Conservation (phyloP, 73 alveolate species). For the Paraurostyla sp. region DNA sequence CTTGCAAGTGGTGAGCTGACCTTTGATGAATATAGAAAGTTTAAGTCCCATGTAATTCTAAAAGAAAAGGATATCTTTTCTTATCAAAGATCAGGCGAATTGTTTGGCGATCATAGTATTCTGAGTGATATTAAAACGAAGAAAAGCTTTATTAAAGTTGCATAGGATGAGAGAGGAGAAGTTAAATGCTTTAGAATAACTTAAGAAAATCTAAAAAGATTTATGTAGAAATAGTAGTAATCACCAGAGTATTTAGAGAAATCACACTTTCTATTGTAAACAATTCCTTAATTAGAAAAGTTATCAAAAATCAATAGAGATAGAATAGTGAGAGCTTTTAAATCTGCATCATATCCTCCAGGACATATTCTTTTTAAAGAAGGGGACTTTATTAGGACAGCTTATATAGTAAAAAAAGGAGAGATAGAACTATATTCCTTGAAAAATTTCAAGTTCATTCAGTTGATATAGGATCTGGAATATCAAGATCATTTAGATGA, state of each 20-base stretch:
- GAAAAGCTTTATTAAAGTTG: not conserved
- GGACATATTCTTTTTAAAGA: conserved; percentile 23
- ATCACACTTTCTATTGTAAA: not conserved
- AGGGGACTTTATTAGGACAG: not conserved
- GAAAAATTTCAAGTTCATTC: conserved; percentile 14
- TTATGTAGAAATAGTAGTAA: not conserved
- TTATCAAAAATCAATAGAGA: conserved; percentile 2
- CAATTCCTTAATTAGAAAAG: not conserved
- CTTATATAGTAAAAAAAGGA: not conserved
- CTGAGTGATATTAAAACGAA: not conserved
- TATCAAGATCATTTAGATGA: conserved; percentile 4
- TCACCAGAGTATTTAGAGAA: conserved; percentile 23
- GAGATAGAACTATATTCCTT: not conserved
- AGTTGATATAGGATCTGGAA: not conserved
- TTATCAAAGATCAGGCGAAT: not conserved
- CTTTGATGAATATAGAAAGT: not conserved
- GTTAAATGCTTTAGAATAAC: not conserved
- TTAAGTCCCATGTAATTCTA: not conserved
- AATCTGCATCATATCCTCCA: not conserved
- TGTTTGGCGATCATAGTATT: conserved; percentile 1
- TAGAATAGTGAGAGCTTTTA: conserved; percentile 8
- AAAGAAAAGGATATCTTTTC: not conserved
- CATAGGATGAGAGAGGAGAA: not conserved
- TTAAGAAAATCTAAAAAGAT: not conserved
- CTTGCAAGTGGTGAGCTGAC: not conserved